Evolutionary conservation across 2,329 filamentous ascomycete genomes (phyloP).

Genomic region (Emmonsia crescens): DNA sequence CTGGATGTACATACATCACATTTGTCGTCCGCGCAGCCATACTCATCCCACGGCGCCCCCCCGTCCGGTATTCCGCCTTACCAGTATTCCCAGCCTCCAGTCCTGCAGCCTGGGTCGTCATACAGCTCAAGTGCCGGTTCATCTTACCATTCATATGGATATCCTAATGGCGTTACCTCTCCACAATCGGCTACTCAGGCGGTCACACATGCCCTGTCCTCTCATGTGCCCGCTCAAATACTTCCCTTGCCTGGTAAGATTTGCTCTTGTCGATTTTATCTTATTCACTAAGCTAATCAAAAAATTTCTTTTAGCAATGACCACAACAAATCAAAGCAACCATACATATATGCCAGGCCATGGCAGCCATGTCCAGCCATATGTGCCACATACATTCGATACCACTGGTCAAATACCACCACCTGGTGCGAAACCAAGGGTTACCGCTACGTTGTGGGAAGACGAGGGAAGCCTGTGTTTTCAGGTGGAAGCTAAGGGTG

Average conservation of each 20-base stretch:
- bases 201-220: conserved; percentile 59
- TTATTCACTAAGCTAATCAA: conserved; percentile 7
- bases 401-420: conserved; percentile 87
- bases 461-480: conserved; percentile 97
- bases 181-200: conserved; percentile 58
- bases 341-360: conserved; percentile 32
- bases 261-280: not conserved
- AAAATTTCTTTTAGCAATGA: conserved; percentile 28
- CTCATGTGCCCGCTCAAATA: conserved; percentile 56
- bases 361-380: conserved; percentile 34
- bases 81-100: conserved; percentile 59
- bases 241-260: conserved; percentile 50
- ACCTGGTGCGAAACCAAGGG: conserved; percentile 87
- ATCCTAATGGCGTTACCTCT: conserved; percentile 68
- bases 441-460: conserved; percentile 95
- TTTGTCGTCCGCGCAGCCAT: conserved; percentile 66
- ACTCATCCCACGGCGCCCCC: conserved; percentile 64
- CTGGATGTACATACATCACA: conserved; percentile 74
- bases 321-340: conserved; percentile 23
- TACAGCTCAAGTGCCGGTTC: conserved; percentile 51
- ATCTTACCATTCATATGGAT: conserved; percentile 58
- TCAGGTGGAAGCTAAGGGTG: conserved; percentile 90
- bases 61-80: conserved; percentile 66
- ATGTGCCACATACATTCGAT: conserved; percentile 54
- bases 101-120: conserved; percentile 62